These are phyloP conservation scores for Diaporthe sp. DNA, from an alignment of 2,329 filamentous ascomycete genomes.

Conservation along the genomic window DNA sequence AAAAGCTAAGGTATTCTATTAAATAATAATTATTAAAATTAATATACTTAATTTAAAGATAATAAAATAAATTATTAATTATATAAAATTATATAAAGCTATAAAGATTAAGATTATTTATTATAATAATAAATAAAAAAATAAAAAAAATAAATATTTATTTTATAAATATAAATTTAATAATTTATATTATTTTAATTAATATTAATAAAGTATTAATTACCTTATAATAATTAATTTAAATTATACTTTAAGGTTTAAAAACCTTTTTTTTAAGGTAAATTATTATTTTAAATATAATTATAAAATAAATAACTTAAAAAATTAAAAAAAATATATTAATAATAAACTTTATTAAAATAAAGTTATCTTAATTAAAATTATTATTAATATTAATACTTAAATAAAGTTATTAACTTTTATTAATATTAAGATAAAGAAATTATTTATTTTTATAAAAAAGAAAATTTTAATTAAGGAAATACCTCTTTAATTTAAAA, in stretches of 20 bases:
- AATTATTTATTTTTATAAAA: neutral
- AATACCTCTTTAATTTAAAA: neutral
- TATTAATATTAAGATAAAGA: neutral
- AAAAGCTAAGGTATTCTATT: neutral
- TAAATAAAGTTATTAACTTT: neutral
- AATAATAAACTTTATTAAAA: fast-evolving
- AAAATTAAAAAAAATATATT: neutral
- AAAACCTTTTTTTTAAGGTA: neutral
- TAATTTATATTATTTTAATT: neutral
- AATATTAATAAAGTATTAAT: neutral
- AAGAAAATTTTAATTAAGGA: neutral
- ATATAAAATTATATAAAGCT: neutral
- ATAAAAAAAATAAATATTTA: too few relatives aligned
- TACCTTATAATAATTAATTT: neutral
- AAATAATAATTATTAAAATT: neutral
- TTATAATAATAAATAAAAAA: neutral
- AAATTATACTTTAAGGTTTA: neutral
- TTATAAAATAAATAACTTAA: neutral
- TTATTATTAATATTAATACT: neutral
- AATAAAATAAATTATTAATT: neutral
- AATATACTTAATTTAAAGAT: neutral
- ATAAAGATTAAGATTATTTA: neutral
- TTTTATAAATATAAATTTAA: neutral
- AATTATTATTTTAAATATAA: neutral
- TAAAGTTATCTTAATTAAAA: neutral